These are phyloP conservation scores for Fusarium equiseti DNA, from an alignment of 2,329 filamentous ascomycete genomes.

Conservation along the genomic window DNA sequence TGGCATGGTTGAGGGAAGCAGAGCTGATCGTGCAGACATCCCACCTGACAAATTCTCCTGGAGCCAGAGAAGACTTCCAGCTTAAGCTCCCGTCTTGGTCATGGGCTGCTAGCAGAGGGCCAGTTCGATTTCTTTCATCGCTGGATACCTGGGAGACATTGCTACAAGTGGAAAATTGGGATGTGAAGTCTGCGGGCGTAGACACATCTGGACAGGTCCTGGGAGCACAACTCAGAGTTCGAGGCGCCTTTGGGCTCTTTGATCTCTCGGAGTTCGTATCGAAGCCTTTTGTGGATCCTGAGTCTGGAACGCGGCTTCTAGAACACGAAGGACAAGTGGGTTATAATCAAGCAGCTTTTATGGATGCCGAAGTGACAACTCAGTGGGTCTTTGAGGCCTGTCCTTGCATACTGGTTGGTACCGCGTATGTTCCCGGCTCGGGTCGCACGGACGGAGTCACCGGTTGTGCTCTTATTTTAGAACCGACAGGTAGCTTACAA, in stretches of 20 bases:
- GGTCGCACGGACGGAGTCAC: neutral
- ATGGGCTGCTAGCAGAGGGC: neutral
- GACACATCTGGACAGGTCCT: conserved; percentile 2
- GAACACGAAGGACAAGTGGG: neutral
- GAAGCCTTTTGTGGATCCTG: fast-evolving
- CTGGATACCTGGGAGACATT: neutral
- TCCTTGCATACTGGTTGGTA: neutral
- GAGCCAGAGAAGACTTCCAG: neutral
- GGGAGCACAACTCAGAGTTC: neutral
- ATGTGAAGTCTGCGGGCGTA: neutral
- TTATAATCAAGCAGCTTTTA: neutral
- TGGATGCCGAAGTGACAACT: neutral
- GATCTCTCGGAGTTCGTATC: fast-evolving
- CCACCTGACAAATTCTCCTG: neutral
- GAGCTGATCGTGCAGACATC: too few species aligned
- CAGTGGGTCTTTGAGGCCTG: fast-evolving
- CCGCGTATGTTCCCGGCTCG: neutral
- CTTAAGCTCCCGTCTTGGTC: neutral
- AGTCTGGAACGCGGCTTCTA: neutral
- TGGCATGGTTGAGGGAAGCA: neutral
- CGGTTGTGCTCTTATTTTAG: neutral
- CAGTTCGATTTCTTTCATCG: neutral
- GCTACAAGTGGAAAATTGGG: neutral
- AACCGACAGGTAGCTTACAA: neutral
- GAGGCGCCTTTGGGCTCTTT: fast-evolving